Base-by-base conservation (phyloP, 306 rosid species). In the Erythrophleum fordii region DNA sequence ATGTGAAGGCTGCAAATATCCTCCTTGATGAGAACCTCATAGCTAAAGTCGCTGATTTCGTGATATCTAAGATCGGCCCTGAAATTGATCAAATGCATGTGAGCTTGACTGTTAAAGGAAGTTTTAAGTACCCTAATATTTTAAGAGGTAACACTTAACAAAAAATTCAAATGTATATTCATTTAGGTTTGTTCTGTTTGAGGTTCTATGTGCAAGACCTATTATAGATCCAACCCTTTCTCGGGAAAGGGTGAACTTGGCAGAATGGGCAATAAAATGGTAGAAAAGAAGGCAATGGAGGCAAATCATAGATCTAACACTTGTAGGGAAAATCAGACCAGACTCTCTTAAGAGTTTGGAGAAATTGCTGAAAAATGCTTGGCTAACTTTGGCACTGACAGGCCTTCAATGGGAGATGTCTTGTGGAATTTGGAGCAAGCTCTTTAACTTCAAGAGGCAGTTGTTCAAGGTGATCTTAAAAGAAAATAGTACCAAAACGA, bases 221-320 rank as follows among this genome's bases (percentile, higher is more conserved):
- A 94, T 92, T 28, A 92, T 92, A 55, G 97, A 94, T 75, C 98
- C 98, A 31, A 84, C 97, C 16, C 98, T 90, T 81, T 88, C 92
- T 0, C 87, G 97, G 77, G 98, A 92, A 82, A 89, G 84, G 94
- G 98, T 94, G 51, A 92, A 92, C 86, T 85, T 94, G 69, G 98
- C 97, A 16, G 97, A 94, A 86, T 92, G 98, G 98, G 93, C 93
- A 14, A 92, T 94, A 96, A 91, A 94, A 76, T 94, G 92, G 92
- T 96, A 92, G 85, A 90, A 87, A 76, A 92, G 55, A 59, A 96
- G 98, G 83, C 97, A 90, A 69, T 59, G 92, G 85, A 94, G 88
- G 8, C 93, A 91, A 74, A 94, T 94, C 71, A 89, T 94, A 55
- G 98, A 94, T 56, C 62, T 85, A 26, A 72, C 84, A 44, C 94